phyloP scores from a whole-genome alignment of 495 filamentous ascomycete genomes.

The Lasiosphaeria hispida region DNA sequence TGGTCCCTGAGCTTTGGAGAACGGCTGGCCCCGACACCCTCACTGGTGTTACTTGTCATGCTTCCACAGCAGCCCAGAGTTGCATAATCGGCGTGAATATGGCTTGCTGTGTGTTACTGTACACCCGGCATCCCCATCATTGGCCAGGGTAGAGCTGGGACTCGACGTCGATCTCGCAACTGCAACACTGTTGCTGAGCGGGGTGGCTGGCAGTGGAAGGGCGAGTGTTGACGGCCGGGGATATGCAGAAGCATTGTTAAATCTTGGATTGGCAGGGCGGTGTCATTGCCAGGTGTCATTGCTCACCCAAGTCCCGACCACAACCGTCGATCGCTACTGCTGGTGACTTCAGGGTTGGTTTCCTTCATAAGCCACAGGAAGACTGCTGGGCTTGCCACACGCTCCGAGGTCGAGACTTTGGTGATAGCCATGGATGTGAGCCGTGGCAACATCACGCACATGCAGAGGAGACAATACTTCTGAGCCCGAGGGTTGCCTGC shows the following conservation, averaged over 20 bases:
- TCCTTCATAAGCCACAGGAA: neutral
- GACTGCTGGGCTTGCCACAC: neutral
- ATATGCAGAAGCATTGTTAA: constrained; percentile 12
- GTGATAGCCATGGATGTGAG: neutral
- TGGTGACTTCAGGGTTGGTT: neutral
- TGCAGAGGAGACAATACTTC: constrained; percentile 15
- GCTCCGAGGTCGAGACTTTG: neutral
- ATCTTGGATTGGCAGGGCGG: constrained; percentile 17
- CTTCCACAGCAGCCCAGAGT: too few relatives aligned
- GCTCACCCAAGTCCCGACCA: constrained; percentile 12
- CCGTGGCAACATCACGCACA: constrained; percentile 16
- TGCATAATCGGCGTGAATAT: too few relatives aligned
- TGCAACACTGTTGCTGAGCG: constrained; percentile 12
- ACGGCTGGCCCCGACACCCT: too few relatives aligned
- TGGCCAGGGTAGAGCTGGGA: constrained; percentile 8
- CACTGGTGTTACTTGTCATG: too few relatives aligned
- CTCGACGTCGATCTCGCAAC: constrained; percentile 18
- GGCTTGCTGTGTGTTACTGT: too few relatives aligned
- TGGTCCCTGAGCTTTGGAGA: too few relatives aligned
- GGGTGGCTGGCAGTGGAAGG: constrained; percentile 22
- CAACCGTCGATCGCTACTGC: neutral
- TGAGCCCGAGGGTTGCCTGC: constrained; percentile 4
- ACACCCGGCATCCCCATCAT: constrained; percentile 15
- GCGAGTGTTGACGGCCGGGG: constrained; percentile 17
- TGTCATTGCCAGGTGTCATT: constrained; percentile 20